These are phyloP conservation scores for Metschnikowia matae DNA, from an alignment of 805 yeast species.

Conservation along the genomic window DNA sequence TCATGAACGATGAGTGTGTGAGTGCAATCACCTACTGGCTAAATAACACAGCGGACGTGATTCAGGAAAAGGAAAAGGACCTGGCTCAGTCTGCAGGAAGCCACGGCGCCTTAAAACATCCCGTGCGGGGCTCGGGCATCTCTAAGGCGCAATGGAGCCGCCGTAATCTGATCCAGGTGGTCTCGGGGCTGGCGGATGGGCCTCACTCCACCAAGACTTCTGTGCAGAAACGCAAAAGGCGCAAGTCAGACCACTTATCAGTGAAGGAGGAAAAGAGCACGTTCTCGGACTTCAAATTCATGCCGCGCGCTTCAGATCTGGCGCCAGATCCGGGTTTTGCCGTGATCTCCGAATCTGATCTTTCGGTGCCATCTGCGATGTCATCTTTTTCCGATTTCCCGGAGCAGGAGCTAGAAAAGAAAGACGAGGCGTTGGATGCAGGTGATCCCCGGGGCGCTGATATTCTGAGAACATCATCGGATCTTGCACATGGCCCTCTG, in stretches of 20 bases:
- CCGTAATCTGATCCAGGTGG: slow-evolving; percentile 14
- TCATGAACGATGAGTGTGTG: slow-evolving; percentile 39
- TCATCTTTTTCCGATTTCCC: not conserved
- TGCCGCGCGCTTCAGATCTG: slow-evolving; percentile 1
- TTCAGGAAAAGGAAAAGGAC: slow-evolving; percentile 16
- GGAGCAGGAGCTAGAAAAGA: not conserved
- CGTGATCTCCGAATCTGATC: not conserved
- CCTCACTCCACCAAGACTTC: slow-evolving; percentile 2
- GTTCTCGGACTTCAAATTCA: not conserved
- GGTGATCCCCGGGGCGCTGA: not conserved
- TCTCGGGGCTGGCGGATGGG: slow-evolving; percentile 3
- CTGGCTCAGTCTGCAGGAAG: not conserved
- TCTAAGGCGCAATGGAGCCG: slow-evolving; percentile 20
- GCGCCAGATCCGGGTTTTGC: slow-evolving; percentile 2
- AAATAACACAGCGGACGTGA: slow-evolving; percentile 15
- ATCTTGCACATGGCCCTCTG: not conserved
- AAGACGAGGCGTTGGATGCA: not conserved
- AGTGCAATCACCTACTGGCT: slow-evolving; percentile 37
- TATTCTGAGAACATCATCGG: not conserved
- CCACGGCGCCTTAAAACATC: slow-evolving; percentile 9
- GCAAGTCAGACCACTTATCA: slow-evolving; percentile 6
- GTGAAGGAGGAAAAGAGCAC: slow-evolving; percentile 5
- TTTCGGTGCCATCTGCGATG: not conserved
- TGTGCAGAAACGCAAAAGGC: slow-evolving; percentile 13
- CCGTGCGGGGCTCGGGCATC: slow-evolving; percentile 26